phyloP scores from a whole-genome alignment of 1,284 basidiomycete species.

The Cryptococcus sp. region DNA sequence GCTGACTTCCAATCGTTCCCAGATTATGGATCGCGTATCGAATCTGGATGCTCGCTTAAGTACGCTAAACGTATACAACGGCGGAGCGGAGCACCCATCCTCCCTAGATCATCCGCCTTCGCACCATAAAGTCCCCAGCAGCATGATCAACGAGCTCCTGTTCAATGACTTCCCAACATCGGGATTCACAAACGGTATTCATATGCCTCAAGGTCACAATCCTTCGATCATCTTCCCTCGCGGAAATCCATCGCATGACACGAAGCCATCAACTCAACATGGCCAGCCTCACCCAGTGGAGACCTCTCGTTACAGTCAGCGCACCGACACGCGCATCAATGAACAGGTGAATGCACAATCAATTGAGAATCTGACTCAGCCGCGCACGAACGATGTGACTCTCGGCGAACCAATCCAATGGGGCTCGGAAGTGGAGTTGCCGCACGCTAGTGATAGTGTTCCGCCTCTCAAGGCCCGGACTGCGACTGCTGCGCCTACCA shows the following conservation, averaged over 20 bases:
- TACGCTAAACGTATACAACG: conserved; percentile 23
- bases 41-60: conserved; percentile 35
- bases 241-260: not conserved
- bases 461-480: conserved; percentile 16
- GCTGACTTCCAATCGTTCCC: conserved; percentile 6
- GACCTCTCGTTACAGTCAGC: not conserved
- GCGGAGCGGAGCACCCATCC: not conserved
- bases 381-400: not conserved
- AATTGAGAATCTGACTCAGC: not conserved
- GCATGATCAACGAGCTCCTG: conserved; percentile 36
- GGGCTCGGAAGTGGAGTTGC: conserved; percentile 48
- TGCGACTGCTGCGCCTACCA: conserved; percentile 27
- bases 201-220: conserved; percentile 12
- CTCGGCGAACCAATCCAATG: conserved; percentile 23
- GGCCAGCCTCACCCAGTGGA: too few species aligned
- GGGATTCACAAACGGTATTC: conserved; percentile 8
- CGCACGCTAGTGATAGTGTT: conserved; percentile 23
- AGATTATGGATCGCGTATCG: conserved; percentile 36
- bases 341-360: too few species aligned
- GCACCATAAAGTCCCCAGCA: conserved; percentile 22
- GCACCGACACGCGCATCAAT: not conserved
- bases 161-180: conserved; percentile 27
- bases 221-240: conserved; percentile 10
- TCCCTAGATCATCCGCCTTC: conserved; percentile 1
- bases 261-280: not conserved